These are phyloP conservation scores for Pezicula radicicola DNA, from an alignment of 2,329 filamentous ascomycete genomes.

Conservation along the genomic window DNA sequence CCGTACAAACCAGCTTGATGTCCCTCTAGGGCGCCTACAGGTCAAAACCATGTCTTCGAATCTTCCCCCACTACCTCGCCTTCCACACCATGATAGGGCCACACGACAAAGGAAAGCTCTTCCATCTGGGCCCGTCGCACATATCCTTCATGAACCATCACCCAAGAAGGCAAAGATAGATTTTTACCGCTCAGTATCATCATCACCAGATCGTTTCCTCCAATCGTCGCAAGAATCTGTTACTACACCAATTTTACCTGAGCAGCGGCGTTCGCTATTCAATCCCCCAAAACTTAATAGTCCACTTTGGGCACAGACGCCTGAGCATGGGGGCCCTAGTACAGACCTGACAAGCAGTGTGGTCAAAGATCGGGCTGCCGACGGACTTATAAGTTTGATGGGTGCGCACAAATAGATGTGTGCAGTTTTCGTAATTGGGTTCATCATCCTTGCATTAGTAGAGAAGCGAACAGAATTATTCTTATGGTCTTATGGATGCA, in stretches of 20 bases:
- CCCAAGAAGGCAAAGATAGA: neutral
- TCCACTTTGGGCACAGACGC: neutral
- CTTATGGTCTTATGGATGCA: neutral
- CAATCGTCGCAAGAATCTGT: neutral
- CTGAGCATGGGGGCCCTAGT: neutral
- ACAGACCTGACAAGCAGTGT: conserved; percentile 42
- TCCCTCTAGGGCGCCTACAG: conserved; percentile 61
- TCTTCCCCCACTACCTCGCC: conserved; percentile 11
- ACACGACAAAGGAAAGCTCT: conserved; percentile 15
- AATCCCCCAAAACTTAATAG: conserved; percentile 3
- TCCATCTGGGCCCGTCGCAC: conserved; percentile 11
- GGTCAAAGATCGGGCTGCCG: conserved; percentile 46
- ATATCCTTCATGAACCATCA: neutral
- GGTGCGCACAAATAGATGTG: conserved; percentile 1
- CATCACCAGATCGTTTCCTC: neutral
- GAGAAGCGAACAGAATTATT: neutral
- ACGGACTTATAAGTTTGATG: conserved; percentile 42
- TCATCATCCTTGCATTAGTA: neutral
- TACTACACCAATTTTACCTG: conserved; percentile 12
- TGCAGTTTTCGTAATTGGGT: neutral
- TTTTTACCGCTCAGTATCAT: neutral
- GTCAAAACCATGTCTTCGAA: conserved; percentile 25
- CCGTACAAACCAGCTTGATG: conserved; percentile 65
- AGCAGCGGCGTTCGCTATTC: conserved; percentile 6
- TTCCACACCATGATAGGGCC: conserved; percentile 6